Conservation (phyloP, 257 asterid species). For the Rehmannia glutinosa region DNA sequence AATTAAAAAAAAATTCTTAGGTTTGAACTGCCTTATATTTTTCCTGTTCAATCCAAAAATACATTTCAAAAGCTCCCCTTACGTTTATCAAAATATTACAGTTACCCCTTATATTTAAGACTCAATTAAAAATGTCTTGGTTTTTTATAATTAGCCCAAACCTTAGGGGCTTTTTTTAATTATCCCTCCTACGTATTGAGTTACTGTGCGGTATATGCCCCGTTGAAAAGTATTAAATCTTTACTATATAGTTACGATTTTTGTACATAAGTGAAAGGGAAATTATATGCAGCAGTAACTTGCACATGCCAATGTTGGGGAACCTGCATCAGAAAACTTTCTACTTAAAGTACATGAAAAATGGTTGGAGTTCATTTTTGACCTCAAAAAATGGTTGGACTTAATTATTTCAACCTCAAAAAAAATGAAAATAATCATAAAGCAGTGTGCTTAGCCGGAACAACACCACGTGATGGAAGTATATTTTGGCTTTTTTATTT, state of each 20-base stretch:
- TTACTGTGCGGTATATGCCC: not conserved
- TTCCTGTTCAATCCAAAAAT: no score
- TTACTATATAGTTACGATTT: not conserved
- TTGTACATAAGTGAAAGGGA: not conserved
- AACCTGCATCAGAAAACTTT: slow-evolving; percentile 20
- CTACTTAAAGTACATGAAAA: slow-evolving; percentile 9
- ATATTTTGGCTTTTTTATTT: not conserved
- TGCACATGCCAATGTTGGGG: slow-evolving; percentile 38
- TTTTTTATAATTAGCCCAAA: no score
- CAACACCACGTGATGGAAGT: slow-evolving; percentile 7
- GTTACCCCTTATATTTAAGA: no score
- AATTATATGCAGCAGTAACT: slow-evolving; percentile 6
- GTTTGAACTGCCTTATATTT: no score
- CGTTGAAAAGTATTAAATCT: not conserved
- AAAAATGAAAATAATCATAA: not conserved
- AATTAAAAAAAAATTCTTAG: no score
- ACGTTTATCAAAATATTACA: no score
- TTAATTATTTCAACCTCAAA: not conserved
- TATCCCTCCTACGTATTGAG: not conserved
- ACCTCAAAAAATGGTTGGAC: not conserved
- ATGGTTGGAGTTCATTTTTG: not conserved
- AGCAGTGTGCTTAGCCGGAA: not conserved
- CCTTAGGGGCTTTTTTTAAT: not conserved
- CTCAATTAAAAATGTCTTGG: no score
- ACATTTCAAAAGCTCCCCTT: no score